These are phyloP conservation scores for Spathaspora hagerdaliae DNA, from an alignment of 805 yeast genomes.

Conservation along the genomic window DNA sequence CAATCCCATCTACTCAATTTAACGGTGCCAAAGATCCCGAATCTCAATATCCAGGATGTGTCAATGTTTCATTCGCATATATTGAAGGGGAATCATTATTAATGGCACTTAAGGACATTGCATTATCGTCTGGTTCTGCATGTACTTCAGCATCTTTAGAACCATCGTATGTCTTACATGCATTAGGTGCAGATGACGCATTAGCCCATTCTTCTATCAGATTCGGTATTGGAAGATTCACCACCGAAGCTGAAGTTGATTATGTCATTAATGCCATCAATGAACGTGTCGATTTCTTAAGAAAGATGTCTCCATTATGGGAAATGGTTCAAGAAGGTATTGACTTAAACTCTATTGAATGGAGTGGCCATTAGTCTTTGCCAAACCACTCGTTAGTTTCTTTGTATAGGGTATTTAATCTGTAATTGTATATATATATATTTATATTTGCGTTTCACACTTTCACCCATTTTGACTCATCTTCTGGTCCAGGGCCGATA, in stretches of 20 bases:
- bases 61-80: slow-evolving; percentile 93
- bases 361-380: slow-evolving; percentile 83
- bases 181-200: slow-evolving; percentile 97
- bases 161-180: slow-evolving; percentile 95
- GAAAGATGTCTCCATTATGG: slow-evolving; percentile 95
- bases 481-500: slow-evolving; percentile 1
- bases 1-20: slow-evolving; percentile 83
- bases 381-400: not conserved
- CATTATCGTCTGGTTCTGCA: slow-evolving; percentile 94
- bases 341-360: slow-evolving; percentile 87
- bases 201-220: slow-evolving; percentile 97
- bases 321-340: slow-evolving; percentile 99
- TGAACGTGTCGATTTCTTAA: slow-evolving; percentile 84
- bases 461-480: not conserved
- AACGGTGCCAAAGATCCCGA: slow-evolving; percentile 70
- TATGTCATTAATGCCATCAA: slow-evolving; percentile 86
- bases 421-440: not conserved
- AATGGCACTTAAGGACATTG: slow-evolving; percentile 97
- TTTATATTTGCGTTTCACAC: not conserved
- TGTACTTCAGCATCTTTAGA: slow-evolving; percentile 98
- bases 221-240: slow-evolving; percentile 95
- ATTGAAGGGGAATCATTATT: slow-evolving; percentile 96
- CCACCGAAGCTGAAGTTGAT: slow-evolving; percentile 94
- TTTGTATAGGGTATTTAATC: not conserved
- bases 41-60: slow-evolving; percentile 80